Conservation (phyloP, 2,329 filamentous ascomycete species). For the Thielaviopsis ethacetica region DNA sequence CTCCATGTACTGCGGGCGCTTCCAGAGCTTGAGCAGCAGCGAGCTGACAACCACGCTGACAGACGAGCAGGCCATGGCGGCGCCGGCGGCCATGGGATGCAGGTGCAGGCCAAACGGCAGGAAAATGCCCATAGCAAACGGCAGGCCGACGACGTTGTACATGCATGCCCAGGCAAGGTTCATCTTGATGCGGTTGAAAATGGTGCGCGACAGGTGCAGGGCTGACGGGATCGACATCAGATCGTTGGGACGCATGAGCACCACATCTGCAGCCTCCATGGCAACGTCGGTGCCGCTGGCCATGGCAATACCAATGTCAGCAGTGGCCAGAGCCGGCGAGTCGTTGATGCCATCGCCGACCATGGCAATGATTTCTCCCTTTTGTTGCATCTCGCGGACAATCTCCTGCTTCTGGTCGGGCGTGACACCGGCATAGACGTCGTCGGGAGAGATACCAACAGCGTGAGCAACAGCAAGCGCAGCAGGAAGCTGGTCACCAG, state of each 20-base stretch:
- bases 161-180: conserved; percentile 86
- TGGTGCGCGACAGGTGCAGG: conserved; percentile 63
- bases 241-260: conserved; percentile 85
- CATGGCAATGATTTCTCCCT: conserved; percentile 77
- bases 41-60: conserved; percentile 80
- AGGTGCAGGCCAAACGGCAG: conserved; percentile 74
- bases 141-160: conserved; percentile 82
- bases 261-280: conserved; percentile 91
- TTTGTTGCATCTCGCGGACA: conserved; percentile 56
- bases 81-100: conserved; percentile 86
- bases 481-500: conserved; percentile 75
- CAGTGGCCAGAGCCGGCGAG: conserved; percentile 82
- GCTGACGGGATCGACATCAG: conserved; percentile 85
- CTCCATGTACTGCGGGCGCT: conserved; percentile 72
- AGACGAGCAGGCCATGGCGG: conserved; percentile 81
- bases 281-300: conserved; percentile 88
- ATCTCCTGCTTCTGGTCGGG: conserved; percentile 86
- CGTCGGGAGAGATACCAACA: conserved; percentile 60
- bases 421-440: conserved; percentile 75
- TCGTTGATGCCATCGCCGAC: conserved; percentile 98
- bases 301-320: conserved; percentile 85
- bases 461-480: conserved; percentile 68
- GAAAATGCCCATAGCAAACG: conserved; percentile 94
- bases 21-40: conserved; percentile 75
- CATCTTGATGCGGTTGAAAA: conserved; percentile 84